Percentiles rank a stretch among this genome's conserved stretches.
These are phyloP conservation scores for Glebionis coronaria DNA, from an alignment of 129 eudicot genomes.

Conservation along the genomic window DNA sequence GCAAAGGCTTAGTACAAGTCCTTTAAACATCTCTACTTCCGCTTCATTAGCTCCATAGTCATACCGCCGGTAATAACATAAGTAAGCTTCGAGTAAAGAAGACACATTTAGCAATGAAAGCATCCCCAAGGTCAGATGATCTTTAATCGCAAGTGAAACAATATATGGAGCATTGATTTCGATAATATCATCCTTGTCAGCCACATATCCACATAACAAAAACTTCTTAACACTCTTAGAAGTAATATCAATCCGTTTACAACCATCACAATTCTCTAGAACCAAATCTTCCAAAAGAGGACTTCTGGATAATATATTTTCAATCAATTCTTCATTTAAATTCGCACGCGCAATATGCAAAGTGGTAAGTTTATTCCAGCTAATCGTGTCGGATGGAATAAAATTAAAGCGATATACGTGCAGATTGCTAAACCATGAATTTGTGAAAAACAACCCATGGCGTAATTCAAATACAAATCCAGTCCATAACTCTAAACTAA, in stretches of 20 bases:
- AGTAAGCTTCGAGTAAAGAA: background rate
- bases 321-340: too few species aligned
- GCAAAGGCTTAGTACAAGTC: background rate
- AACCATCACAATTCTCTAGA: too few species aligned
- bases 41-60: background rate
- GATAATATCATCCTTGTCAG: too few species aligned
- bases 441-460: background rate
- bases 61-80: background rate
- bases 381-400: background rate
- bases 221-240: too few species aligned
- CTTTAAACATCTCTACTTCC: constrained; percentile 27
- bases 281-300: too few species aligned
- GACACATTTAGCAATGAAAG: constrained; percentile 11
- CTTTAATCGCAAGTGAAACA: constrained; percentile 10
- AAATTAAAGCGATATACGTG: background rate
- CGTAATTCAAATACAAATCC: background rate
- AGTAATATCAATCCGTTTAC: too few species aligned
- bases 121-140: constrained; percentile 14
- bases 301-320: too few species aligned
- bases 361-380: too few species aligned
- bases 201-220: too few species aligned
- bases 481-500: background rate
- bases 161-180: background rate
- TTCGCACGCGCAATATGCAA: too few species aligned
- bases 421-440: constrained; percentile 23